phyloP scores from a whole-genome alignment of 345 rosid species.

The Nasturtium officinale region DNA sequence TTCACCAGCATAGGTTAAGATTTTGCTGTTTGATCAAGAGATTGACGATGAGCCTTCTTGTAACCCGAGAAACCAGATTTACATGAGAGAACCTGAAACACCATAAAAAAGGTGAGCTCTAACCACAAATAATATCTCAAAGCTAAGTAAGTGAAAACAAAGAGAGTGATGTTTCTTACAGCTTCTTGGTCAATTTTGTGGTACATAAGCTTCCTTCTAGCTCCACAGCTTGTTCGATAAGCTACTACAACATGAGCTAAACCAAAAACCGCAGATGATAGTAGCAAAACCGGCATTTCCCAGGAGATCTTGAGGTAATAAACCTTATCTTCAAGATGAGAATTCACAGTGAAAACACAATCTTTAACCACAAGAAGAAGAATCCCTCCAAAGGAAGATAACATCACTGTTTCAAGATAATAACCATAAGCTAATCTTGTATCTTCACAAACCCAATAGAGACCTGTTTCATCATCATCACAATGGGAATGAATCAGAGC shows the following conservation, averaged over 20 bases:
- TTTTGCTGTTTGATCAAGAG: slow-evolving; percentile 63
- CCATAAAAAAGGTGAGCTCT: slow-evolving; percentile 10
- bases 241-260: slow-evolving; percentile 84
- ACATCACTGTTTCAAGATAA: slow-evolving; percentile 76
- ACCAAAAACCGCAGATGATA: slow-evolving; percentile 75
- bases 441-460: slow-evolving; percentile 68
- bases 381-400: slow-evolving; percentile 66
- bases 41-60: slow-evolving; percentile 76
- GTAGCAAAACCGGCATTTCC: slow-evolving; percentile 89
- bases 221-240: slow-evolving; percentile 77
- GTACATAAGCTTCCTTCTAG: slow-evolving; percentile 80
- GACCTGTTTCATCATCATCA: slow-evolving; percentile 55
- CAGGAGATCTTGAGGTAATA: slow-evolving; percentile 71
- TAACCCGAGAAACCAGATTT: slow-evolving; percentile 70
- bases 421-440: slow-evolving; percentile 75
- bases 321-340: slow-evolving; percentile 63
- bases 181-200: slow-evolving; percentile 92
- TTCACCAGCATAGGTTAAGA: slow-evolving; percentile 62
- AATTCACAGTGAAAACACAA: slow-evolving; percentile 67
- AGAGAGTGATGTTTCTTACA: slow-evolving; percentile 46
- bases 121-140: background rate
- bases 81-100: slow-evolving; percentile 70
- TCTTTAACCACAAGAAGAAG: slow-evolving; percentile 73
- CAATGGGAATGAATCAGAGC: background rate
- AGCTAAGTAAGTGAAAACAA: background rate